These are phyloP conservation scores for Talaromyces verruculosus DNA, from an alignment of 2,329 filamentous ascomycete species.

Conservation along the genomic window DNA sequence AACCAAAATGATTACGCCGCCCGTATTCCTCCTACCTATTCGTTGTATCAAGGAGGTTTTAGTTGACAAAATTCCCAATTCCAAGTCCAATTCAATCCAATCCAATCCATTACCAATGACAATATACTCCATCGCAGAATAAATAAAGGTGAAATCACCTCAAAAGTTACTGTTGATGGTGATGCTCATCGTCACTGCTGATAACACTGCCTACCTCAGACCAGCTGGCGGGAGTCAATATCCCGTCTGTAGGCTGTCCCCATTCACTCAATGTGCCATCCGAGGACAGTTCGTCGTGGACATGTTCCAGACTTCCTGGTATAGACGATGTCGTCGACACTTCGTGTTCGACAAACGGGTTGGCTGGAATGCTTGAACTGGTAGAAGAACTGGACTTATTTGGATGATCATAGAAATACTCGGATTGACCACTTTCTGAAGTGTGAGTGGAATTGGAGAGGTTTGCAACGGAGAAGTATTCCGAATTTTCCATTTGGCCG, in stretches of 20 bases:
- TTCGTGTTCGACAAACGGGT: constrained; percentile 29
- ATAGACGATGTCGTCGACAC: constrained; percentile 40
- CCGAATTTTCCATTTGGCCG: constrained; percentile 25
- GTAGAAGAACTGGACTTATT: constrained; percentile 25
- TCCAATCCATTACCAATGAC: background rate
- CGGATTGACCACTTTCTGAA: constrained; percentile 33
- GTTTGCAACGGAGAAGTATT: constrained; percentile 30
- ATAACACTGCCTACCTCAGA: constrained; percentile 48
- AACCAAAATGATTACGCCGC: background rate
- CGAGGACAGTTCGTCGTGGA: constrained; percentile 36
- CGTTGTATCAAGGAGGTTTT: background rate
- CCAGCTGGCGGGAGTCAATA: constrained; percentile 44
- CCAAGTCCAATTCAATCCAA: background rate
- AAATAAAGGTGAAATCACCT: background rate
- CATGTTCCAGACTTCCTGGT: constrained; percentile 40
- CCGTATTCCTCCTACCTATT: background rate
- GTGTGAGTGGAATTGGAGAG: constrained; percentile 32
- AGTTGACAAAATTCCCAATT: background rate
- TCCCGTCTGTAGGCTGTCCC: constrained; percentile 33
- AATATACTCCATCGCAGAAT: background rate
- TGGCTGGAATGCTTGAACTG: constrained; percentile 1
- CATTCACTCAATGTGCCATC: constrained; percentile 44
- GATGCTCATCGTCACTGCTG: constrained; percentile 39
- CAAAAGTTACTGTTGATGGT: constrained; percentile 19
- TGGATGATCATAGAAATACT: constrained; percentile 38